Percentiles rank a stretch among this genome's conserved stretches.
phyloP scores from a whole-genome alignment of 73 alveolate genomes.

The Paramecium tetraurelia region DNA sequence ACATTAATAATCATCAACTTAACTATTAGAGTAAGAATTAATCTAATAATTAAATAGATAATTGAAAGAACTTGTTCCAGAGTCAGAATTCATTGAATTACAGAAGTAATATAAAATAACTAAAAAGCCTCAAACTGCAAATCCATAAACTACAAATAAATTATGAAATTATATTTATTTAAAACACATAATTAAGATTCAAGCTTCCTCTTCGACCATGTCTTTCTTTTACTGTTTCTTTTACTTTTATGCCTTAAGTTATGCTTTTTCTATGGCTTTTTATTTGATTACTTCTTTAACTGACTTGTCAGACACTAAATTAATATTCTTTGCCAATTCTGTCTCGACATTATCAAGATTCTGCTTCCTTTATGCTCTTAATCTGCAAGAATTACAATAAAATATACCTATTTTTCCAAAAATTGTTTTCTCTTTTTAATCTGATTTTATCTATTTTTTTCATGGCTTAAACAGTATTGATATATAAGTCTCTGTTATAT shows the following conservation, averaged over 20 bases:
- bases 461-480: constrained; percentile 96
- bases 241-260: neutral
- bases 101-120: neutral
- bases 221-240: neutral
- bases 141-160: neutral
- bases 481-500: constrained; percentile 88
- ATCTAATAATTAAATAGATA: neutral
- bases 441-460: constrained; percentile 93
- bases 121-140: neutral
- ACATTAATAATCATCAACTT: neutral
- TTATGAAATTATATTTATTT: neutral
- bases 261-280: neutral
- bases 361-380: neutral
- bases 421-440: constrained; percentile 87
- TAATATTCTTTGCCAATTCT: constrained; percentile 37
- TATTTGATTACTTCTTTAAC: constrained; percentile 4
- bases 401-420: constrained; percentile 72
- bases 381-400: neutral
- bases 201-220: neutral
- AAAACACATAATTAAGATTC: neutral
- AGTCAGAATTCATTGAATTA: neutral
- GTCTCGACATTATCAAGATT: neutral
- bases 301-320: neutral
- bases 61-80: neutral
- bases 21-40: neutral